Evolutionary conservation across 805 yeast species (phyloP), one percentile per base, ranked within the genome.

Genomic region (Kregervanrija pseudodelftensis): DNA sequence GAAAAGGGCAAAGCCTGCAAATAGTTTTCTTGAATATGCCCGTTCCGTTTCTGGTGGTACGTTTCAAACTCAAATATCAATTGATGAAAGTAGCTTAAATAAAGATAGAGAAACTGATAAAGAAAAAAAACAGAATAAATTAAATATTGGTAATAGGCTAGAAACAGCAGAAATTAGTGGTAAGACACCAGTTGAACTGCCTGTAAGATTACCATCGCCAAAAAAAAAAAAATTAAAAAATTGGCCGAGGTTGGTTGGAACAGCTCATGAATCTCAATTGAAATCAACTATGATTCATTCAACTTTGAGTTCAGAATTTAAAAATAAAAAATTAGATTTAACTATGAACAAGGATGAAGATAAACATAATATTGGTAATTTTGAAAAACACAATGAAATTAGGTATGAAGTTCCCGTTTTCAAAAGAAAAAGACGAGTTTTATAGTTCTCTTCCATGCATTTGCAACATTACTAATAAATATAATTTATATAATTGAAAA

Each of bases 201-300:
- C 65, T 13, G 64, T 69, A 7, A 67, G 65, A 44, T 56, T 77
- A 12, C 81, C 82, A 4, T 78, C 83, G 3, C 83, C 83, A 4
- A 65, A 73, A 16, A 72, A 74, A 46, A 64, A 62, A 10, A 68
- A 69, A 40, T 60, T 70, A 39, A 68, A 65, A 37, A 68, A 63
- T 43, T 73, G 73, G 58, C 78, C 80, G 2, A 63, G 77, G 32
- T 48, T 76, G n/a, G 61, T 67, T 5, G 79, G 78, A 0, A 59
- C 66, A 16, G 72, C 73, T 1, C 47, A 57, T 14, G 64, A 61
- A 16, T 68, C 72, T 2, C 70, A 68, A 36, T 46, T 68, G 17
- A 51, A 43, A 36, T 42, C 41, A 8, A 31, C 15, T 14, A 22
- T 22, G 33, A 15, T 17, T 33, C 28, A 2, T 22, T 36, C 14